Evolutionary conservation across 2,329 filamentous ascomycete genomes (phyloP).

Genomic region (Dissoconium aciculare): DNA sequence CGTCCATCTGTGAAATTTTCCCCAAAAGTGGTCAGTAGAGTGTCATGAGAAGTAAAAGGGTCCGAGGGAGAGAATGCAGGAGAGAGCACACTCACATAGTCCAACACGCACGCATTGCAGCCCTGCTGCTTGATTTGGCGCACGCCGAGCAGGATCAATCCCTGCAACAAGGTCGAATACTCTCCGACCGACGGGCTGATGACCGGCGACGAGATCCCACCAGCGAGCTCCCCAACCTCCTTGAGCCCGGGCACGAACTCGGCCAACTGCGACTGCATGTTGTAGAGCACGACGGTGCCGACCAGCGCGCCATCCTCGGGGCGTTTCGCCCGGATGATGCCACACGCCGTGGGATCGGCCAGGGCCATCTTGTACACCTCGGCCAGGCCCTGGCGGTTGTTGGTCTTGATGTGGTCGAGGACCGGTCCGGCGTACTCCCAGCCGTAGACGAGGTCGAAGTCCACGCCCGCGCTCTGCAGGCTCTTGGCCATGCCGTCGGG

Average conservation of each 20-base stretch:
- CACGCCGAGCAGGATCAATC: conserved; percentile 64
- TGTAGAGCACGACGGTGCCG: conserved; percentile 68
- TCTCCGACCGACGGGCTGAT: conserved; percentile 53
- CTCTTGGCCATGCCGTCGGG: conserved; percentile 63
- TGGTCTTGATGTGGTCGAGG: conserved; percentile 57
- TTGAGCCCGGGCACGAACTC: conserved; percentile 55
- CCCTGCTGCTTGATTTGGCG: conserved; percentile 69
- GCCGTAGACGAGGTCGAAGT: conserved; percentile 72
- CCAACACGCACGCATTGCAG: conserved; percentile 56
- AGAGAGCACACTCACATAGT: conserved; percentile 49
- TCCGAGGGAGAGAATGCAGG: conserved; percentile 2
- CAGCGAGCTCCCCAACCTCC: conserved; percentile 44
- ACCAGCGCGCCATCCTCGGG: conserved; percentile 52
- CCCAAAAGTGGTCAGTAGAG: conserved; percentile 14
- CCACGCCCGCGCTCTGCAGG: conserved; percentile 56
- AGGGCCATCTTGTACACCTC: conserved; percentile 69
- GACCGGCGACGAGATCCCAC: conserved; percentile 67
- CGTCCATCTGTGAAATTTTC: conserved; percentile 41
- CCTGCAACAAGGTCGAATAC: conserved; percentile 60
- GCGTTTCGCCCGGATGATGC: conserved; percentile 69
- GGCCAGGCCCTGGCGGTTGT: conserved; percentile 60
- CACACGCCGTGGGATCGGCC: conserved; percentile 54
- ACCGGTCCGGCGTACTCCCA: conserved; percentile 61
- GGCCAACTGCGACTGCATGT: conserved; percentile 50
- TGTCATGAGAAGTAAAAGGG: conserved; percentile 2